Conservation (phyloP, 805 yeast species). For the Candida coquimbonensis region DNA sequence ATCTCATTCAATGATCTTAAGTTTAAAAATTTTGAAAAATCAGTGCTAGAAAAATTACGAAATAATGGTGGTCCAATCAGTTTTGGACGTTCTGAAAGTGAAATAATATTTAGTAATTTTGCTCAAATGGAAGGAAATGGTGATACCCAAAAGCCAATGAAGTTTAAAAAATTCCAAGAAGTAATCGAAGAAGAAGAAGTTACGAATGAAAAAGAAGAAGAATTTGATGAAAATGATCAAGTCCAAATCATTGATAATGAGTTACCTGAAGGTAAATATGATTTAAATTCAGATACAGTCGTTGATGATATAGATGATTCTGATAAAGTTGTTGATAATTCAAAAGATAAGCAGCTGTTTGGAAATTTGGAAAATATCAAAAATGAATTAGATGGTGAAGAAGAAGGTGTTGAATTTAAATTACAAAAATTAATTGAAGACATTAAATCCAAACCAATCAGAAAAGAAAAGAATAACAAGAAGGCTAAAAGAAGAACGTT, state of each 20-base stretch:
- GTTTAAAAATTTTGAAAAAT: conserved; percentile 17
- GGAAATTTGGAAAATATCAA: conserved; percentile 19
- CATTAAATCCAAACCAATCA: conserved; percentile 14
- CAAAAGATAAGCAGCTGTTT: conserved; percentile 19
- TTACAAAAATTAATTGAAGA: conserved; percentile 18
- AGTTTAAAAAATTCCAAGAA: conserved; percentile 15
- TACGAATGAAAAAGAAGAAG: neutral
- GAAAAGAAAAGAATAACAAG: conserved; percentile 9
- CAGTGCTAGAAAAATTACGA: conserved; percentile 13
- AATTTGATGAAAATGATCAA: neutral
- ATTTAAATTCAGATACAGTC: conserved; percentile 18
- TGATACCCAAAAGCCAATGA: conserved; percentile 11
- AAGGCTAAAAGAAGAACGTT: conserved; percentile 18
- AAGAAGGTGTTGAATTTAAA: conserved; percentile 24
- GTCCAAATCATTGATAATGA: neutral
- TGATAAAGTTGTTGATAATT: conserved; percentile 2
- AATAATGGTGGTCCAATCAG: conserved; percentile 10
- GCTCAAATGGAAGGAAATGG: conserved; percentile 12
- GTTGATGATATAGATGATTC: conserved; percentile 11
- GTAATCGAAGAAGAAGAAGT: conserved; percentile 7
- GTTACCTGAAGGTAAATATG: conserved; percentile 18
- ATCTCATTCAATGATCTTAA: conserved; percentile 13
- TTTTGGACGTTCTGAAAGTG: conserved; percentile 16
- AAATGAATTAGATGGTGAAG: conserved; percentile 20
- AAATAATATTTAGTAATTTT: conserved; percentile 15